These are phyloP conservation scores for Rosa multiflora DNA, from an alignment of 306 rosid genomes.

Conservation along the genomic window DNA sequence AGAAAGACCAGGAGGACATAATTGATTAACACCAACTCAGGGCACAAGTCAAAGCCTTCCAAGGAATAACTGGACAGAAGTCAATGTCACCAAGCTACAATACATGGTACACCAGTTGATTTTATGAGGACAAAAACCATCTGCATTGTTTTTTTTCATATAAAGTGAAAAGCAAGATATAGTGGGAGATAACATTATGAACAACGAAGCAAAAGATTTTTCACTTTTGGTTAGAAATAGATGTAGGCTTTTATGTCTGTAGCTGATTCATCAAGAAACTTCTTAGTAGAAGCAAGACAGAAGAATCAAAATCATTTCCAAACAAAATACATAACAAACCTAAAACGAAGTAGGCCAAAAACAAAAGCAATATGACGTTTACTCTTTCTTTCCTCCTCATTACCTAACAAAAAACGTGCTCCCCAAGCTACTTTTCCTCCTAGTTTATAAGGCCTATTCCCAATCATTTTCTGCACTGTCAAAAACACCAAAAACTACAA, in stretches of 20 bases:
- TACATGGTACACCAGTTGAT: neutral
- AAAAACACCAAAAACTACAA: neutral
- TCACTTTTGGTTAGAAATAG: constrained; percentile 5
- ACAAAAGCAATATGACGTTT: constrained; percentile 41
- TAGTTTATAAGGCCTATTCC: constrained; percentile 8
- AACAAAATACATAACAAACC: constrained; percentile 33
- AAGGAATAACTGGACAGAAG: neutral
- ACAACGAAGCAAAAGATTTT: neutral
- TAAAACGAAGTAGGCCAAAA: constrained; percentile 26
- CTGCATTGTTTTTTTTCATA: neutral
- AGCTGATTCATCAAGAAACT: neutral
- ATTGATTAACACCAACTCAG: neutral
- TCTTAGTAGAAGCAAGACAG: neutral
- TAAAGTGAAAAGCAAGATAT: neutral
- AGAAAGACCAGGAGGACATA: neutral
- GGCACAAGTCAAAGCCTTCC: constrained; percentile 7
- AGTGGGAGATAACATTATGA: neutral
- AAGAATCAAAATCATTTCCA: neutral
- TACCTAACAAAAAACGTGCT: constrained; percentile 45
- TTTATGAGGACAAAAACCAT: neutral
- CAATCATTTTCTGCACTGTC: neutral
- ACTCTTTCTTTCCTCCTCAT: constrained; percentile 36
- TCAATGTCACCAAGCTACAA: neutral
- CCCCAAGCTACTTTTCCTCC: constrained; percentile 39
- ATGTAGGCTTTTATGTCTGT: neutral